phyloP scores from a whole-genome alignment of 2,329 filamentous ascomycete genomes.

The Monascus ruber region DNA sequence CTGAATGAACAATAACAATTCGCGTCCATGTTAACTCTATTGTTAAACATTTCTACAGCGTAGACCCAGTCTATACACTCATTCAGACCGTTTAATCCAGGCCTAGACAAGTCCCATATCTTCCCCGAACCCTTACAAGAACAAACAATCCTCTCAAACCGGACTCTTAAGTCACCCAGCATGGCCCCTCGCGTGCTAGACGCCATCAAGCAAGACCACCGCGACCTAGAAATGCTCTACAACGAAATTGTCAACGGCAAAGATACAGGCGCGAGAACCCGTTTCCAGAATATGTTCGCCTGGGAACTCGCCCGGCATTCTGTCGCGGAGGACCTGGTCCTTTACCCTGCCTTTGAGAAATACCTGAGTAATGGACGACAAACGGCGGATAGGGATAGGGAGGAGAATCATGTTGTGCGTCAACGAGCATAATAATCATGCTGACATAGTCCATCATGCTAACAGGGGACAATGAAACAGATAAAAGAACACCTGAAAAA shows the following conservation, averaged over 20 bases:
- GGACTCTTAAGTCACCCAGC: too few relatives aligned
- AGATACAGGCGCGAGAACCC: constrained; percentile 33
- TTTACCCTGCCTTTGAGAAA: constrained; percentile 45
- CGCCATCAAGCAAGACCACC: constrained; percentile 32
- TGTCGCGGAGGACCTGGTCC: constrained; percentile 41
- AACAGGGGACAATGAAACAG: constrained; percentile 17
- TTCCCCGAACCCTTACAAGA: too few relatives aligned
- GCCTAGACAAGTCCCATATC: too few relatives aligned
- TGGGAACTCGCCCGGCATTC: constrained; percentile 44
- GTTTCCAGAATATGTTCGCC: constrained; percentile 41
- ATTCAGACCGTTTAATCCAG: too few relatives aligned
- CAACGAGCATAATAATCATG: background rate
- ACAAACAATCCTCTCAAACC: too few relatives aligned
- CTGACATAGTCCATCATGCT: background rate
- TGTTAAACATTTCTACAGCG: too few relatives aligned
- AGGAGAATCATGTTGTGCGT: constrained; percentile 36
- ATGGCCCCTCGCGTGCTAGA: constrained; percentile 8
- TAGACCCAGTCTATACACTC: too few relatives aligned
- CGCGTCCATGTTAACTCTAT: too few relatives aligned
- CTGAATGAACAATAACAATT: too few relatives aligned
- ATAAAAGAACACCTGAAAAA: constrained; percentile 41
- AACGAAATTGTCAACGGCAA: constrained; percentile 30
- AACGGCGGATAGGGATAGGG: constrained; percentile 38
- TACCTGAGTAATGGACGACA: constrained; percentile 34
- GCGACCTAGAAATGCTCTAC: constrained; percentile 32